Evolutionary conservation across 1,284 basidiomycete species (phyloP), one percentile per base, ranked within the genome.

Genomic region (Austroboletus niveus): DNA sequence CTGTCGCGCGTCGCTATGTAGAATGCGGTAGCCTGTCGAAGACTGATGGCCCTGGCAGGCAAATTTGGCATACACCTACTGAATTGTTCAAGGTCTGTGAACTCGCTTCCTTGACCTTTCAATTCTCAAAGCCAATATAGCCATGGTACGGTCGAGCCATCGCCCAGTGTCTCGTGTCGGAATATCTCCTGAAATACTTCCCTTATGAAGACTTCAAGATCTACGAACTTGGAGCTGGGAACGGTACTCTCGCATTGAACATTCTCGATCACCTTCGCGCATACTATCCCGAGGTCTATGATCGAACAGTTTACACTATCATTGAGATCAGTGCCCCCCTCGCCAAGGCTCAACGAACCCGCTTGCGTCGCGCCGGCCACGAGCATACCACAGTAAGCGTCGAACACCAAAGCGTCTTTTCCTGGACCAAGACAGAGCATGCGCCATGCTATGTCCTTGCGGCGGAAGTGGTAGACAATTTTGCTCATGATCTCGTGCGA

Each of bases 61-160:
- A 99, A 70, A 79, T 99, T 49, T 99, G 97, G 97, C 97, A 99
- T 73, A 99, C 97, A 0, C 97, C 97, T 0, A 98, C 94, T 2
- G 96, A 99, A 69, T 75, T 99, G 38, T 98, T 99, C 79, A 94
- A 96, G 81, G 95, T 94, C 63, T 55, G 81, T 70, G 10, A 35
- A 8, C 32, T 36, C 43, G 49, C 45, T 52, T 53, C 44, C 39
- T 49, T 24, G 54, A 40, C 38, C 32, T 36, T 45, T 51, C 44
- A 31, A 22, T 39, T 48, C 53, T 62, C 35, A 49, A 38, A 48
- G 15, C 29, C 14, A 41, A 46, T 31, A 29, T 35, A 96, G 92
- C 97, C 97, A 10, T 92, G 89, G 80, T 99, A 96, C 65, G 96
- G 94, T 32, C 85, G 87, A 61, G 89, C 95, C 31, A 84, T 99